These are phyloP conservation scores for Vigna radiata DNA, from an alignment of 306 rosid genomes.

Conservation along the genomic window DNA sequence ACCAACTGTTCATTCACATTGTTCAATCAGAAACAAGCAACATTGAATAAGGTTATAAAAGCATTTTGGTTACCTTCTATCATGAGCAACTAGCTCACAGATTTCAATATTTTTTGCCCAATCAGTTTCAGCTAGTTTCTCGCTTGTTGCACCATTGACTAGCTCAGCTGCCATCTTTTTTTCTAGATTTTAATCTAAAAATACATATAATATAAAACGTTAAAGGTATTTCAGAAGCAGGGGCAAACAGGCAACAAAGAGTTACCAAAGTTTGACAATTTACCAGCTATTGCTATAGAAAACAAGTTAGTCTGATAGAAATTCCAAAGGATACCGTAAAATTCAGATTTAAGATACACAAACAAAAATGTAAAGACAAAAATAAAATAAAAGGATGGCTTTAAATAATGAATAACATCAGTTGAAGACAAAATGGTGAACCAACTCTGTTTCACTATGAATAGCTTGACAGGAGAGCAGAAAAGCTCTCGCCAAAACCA, in stretches of 20 bases:
- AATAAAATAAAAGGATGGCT: not conserved
- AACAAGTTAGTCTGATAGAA: not conserved
- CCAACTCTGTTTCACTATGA: slow-evolving; percentile 20
- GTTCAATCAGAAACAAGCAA: slow-evolving; percentile 36
- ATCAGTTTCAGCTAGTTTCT: slow-evolving; percentile 78
- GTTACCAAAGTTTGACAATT: slow-evolving; percentile 12
- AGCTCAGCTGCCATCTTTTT: slow-evolving; percentile 85
- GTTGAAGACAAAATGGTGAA: slow-evolving; percentile 32
- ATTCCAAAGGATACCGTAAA: slow-evolving; percentile 1
- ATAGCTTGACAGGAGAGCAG: slow-evolving; percentile 1
- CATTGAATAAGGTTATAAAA: slow-evolving; percentile 7
- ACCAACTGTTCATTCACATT: slow-evolving; percentile 29
- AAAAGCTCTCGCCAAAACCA: not conserved
- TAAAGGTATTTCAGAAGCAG: slow-evolving; percentile 24
- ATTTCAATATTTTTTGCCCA: slow-evolving; percentile 90
- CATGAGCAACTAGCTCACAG: slow-evolving; percentile 85
- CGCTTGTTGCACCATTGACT: slow-evolving; percentile 86
- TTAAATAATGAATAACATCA: not conserved
- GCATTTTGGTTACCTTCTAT: slow-evolving; percentile 66
- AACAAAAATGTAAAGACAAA: slow-evolving; percentile 19
- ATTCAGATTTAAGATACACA: slow-evolving; percentile 1
- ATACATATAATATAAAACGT: slow-evolving; percentile 18
- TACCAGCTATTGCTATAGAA: slow-evolving; percentile 19
- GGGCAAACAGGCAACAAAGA: slow-evolving; percentile 21
- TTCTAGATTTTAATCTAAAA: slow-evolving; percentile 39